Percentiles rank a stretch among this genome's conserved stretches.
Evolutionary conservation across 306 rosid genomes (phyloP).

Genomic region (Castanea sativa): DNA sequence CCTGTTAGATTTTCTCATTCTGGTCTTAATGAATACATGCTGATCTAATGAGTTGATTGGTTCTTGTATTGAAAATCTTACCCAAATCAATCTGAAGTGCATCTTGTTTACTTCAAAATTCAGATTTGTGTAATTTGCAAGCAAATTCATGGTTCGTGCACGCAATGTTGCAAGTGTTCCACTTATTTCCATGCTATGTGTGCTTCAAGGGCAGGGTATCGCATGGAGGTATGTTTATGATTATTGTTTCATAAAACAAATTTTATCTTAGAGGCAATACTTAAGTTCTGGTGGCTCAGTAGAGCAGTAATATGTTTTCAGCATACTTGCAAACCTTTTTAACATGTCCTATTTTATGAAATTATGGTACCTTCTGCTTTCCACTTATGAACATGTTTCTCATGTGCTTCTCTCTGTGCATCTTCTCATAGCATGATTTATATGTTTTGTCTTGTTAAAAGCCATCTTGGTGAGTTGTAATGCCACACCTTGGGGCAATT

Average conservation of each 20-base stretch:
- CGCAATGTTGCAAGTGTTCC: slow-evolving; percentile 97
- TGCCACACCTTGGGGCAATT: neutral
- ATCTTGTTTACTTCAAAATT: slow-evolving; percentile 25
- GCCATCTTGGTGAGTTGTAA: neutral
- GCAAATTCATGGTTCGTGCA: slow-evolving; percentile 98
- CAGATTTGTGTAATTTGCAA: slow-evolving; percentile 99
- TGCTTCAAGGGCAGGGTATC: slow-evolving; percentile 98
- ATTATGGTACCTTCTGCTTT: neutral
- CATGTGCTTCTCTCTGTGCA: neutral
- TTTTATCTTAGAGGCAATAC: neutral
- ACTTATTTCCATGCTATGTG: slow-evolving; percentile 99
- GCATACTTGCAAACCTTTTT: neutral
- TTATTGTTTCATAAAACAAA: neutral
- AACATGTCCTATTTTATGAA: neutral
- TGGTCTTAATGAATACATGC: slow-evolving; percentile 2
- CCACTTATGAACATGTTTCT: neutral
- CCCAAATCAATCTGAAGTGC: slow-evolving; percentile 26
- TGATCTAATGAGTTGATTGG: neutral
- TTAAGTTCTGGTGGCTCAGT: neutral
- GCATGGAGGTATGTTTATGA: slow-evolving; percentile 79
- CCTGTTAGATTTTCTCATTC: slow-evolving; percentile 14
- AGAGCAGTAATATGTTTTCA: neutral
- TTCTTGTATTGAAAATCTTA: slow-evolving; percentile 2
- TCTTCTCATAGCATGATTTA: neutral
- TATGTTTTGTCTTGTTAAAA: neutral